Base-by-base conservation (phyloP, 805 yeast species). In the Nakazawaea pomicola region DNA sequence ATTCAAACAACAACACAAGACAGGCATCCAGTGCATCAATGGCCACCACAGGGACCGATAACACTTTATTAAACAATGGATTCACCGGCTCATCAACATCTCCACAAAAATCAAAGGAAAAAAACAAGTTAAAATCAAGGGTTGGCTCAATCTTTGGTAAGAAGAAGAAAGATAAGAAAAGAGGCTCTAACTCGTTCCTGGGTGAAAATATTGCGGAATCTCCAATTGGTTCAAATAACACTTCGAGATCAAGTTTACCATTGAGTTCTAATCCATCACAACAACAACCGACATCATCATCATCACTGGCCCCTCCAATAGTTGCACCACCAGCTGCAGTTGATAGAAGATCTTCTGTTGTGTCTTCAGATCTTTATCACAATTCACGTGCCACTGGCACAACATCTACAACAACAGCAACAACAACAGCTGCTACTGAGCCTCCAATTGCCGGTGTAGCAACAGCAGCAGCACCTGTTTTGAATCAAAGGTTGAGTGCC, bases 81-180 rank as follows among this genome's bases (percentile, higher is more conserved):
- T 40, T 40, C 43, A 40, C 43, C 45, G 49, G 25, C 52, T 61
- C 19, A 33, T 48, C 18, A 46, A 51, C 6, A 52, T n/a, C n/a
- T n/a, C n/a, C n/a, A n/a, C n/a, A n/a, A n/a, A 60, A n/a, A 55
- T 53, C 16, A 42, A n/a, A 60, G 54, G 36, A 67, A 48, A 55
- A 52, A 39, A 29, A 58, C 34, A 71, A 69, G 34, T 58, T 85
- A 51, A 77, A 76, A 59, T 82, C 89, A 5, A 78, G 67, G 53
- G 82, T 85, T 43, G 95, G 95, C 8, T 81, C 93, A 1, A 74
- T 85, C 47, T 78, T 85, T 52, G 80, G 83, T 33, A 74, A 78
- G 48, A 80, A 76, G 57, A 78, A 76, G 52, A 67, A 68, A 46
- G 64, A 66, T 34, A 59, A 61, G 18, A 61, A 54, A n/a, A n/a